Base-by-base conservation (phyloP, 2,329 filamentous ascomycete genomes). In the Sporothrix schenckii region DNA sequence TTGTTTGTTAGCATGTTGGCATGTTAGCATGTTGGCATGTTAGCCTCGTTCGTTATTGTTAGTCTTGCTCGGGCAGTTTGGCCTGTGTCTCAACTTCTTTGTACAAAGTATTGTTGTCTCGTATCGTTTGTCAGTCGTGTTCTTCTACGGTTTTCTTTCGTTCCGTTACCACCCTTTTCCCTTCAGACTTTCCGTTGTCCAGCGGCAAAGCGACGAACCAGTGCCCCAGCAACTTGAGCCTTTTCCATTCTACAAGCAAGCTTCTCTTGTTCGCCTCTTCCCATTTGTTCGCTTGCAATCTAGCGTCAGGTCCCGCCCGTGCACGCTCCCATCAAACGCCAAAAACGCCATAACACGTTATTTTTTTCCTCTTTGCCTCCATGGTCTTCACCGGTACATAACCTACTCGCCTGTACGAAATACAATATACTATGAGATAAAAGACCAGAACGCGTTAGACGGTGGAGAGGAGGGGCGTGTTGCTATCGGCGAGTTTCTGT, bases 401-500 rank as follows among this genome's bases (percentile, higher is more conserved):
- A 39, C 5, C 5, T 39, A 39, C 30, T 34, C 34, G 34, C 34
- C 34, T 34, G 30, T 34, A 30, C 30, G 30, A 34, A 4, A 6
- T 34, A 24, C 24, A 24, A 24, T 24, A 30, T 30, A 30, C 27
- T 30, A 3, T 30, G 27, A 30, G 27, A 30, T 3, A 2, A 44
- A 6, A 44, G 4, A 16, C 11, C 41, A 44, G 11, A 16, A 44
- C 41, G 41, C 41, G 41, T 16, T 44, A 13, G 34, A 5, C 34
- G 34, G 34, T 34, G 5, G 34, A 34, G 34, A 5, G 34, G 41
- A 21, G 58, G 39, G 58, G 58, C 58, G 58, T 63, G 39, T 63
- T 47, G n/a, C 10, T 47, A 47, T 63, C 58, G 58, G 58, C 39
- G 58, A 63, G 39, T 63, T 60, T 41, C 34, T 58, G 34, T 34